phyloP scores from a whole-genome alignment of 1,284 basidiomycete species.

The Pisolithus thermaeus region DNA sequence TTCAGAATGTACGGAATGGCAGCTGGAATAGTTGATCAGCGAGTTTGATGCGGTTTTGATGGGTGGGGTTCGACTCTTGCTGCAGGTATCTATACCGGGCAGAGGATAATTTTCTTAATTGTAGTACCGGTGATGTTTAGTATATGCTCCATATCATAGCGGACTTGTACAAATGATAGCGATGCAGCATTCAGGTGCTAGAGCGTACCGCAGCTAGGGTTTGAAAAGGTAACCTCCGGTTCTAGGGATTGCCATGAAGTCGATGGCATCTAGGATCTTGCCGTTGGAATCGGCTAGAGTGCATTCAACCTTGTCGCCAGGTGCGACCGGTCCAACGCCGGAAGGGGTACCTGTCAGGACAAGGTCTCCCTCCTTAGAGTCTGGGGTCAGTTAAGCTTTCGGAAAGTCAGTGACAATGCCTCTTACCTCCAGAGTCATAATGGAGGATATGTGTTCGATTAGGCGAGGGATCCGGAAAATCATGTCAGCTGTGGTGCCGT shows the following conservation, averaged over 20 bases:
- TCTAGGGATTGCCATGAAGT: conserved; percentile 62
- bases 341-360: conserved; percentile 87
- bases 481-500: conserved; percentile 87
- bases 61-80: not conserved
- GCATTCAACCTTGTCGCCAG: conserved; percentile 80
- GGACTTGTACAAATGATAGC: not conserved
- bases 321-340: conserved; percentile 76
- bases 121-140: not conserved
- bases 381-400: not conserved
- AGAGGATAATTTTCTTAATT: not conserved
- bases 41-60: not conserved
- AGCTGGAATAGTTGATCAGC: conserved; percentile 16
- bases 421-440: conserved; percentile 89
- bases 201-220: conserved; percentile 10
- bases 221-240: conserved; percentile 66
- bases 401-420: not conserved
- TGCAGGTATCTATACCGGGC: conserved; percentile 11
- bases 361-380: conserved; percentile 73
- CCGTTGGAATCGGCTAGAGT: conserved; percentile 58
- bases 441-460: conserved; percentile 87
- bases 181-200: not conserved
- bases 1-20: conserved; percentile 12
- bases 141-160: not conserved
- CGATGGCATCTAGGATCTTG: conserved; percentile 56
- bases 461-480: conserved; percentile 89